Base-by-base conservation (phyloP, 1,139 yeast species). In the Zygoascus sp. region DNA sequence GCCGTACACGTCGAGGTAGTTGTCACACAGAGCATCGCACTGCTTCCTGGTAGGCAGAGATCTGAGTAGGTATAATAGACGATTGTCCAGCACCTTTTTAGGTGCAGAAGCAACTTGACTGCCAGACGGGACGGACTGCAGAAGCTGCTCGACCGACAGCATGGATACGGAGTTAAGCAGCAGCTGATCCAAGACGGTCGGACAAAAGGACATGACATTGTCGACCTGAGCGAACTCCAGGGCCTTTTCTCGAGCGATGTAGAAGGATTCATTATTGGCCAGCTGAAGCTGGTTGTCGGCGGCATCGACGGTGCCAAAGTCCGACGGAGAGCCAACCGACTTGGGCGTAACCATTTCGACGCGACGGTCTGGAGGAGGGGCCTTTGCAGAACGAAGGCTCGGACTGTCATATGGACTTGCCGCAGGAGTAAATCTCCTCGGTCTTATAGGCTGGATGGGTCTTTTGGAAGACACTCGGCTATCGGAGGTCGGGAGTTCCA, bases 101-200 rank as follows among this genome's bases (percentile, higher is more conserved):
- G 28, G 19, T n/a, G n/a, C n/a, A 22, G 28, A 7, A 13, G 19
- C 16, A 9, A 23, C 15, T n/a, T 13, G 22, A 11, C 41, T 37
- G 5, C n/a, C 41, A 9, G 16, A 9, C 5, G 40, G 40, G 6
- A 30, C 40, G 11, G 23, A 16, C 25, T 36, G 40, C 2, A 42
- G 35, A 13, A 42, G 34, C 16, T 42, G 40, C n/a, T 42, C 40
- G 5, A 42, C 41, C 9, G 45, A 36, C 17, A 35, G 28, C 27
- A 42, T 25, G 11, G 40, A 35, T 13, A 42, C 13, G 10, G 45
- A 23, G 28, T 35, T 42, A 4, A 32, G 28, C 3, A 42, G 21
- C 9, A 42, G 40, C 36, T 42, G 40, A 27, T 42, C 45, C 7
- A 42, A 11, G 10, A 42, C 36, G 11, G 25, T 22, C 8, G 37